phyloP scores from a whole-genome alignment of 2,329 filamentous ascomycete species.

The Pseudovirgaria hyperparasitica region DNA sequence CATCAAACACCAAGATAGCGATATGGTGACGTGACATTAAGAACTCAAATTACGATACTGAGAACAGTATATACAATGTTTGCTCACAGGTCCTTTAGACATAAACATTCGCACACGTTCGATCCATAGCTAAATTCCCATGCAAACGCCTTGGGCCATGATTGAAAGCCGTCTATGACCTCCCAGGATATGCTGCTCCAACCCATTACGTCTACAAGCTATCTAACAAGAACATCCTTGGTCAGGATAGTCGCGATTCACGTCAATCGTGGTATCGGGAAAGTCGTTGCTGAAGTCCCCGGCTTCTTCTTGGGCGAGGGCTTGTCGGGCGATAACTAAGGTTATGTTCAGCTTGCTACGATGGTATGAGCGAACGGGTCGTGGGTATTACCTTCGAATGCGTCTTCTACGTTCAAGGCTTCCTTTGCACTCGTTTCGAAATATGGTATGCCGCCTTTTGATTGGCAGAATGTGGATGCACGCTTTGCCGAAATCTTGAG shows the following conservation, averaged over 20 bases:
- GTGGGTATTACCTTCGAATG: conserved; percentile 45
- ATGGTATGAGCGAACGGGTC: conserved; percentile 1
- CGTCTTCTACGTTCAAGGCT: conserved; percentile 92
- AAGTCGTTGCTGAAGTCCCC: conserved; percentile 97
- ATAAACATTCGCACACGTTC: too few relatives aligned
- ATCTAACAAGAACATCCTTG: too few relatives aligned
- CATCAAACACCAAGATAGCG: too few relatives aligned
- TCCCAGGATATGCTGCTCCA: too few relatives aligned
- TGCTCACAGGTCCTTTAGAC: too few relatives aligned
- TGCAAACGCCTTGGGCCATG: too few relatives aligned
- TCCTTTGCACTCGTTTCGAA: conserved; percentile 99
- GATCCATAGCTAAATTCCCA: too few relatives aligned
- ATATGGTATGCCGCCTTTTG: conserved; percentile 93
- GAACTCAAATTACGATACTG: too few relatives aligned
- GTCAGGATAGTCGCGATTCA: conserved; percentile 87
- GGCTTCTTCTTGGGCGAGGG: conserved; percentile 89
- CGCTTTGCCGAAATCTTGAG: conserved; percentile 80
- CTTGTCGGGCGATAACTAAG: conserved; percentile 87
- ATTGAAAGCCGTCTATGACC: too few relatives aligned
- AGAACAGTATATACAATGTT: too few relatives aligned
- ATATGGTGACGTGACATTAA: too few relatives aligned
- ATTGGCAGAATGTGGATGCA: conserved; percentile 94
- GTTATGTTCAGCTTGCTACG: conserved; percentile 3
- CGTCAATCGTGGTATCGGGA: conserved; percentile 93
- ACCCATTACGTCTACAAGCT: too few relatives aligned